Evolutionary conservation across 2,329 filamentous ascomycete species (phyloP).

Genomic region (Claviceps quebecensis): DNA sequence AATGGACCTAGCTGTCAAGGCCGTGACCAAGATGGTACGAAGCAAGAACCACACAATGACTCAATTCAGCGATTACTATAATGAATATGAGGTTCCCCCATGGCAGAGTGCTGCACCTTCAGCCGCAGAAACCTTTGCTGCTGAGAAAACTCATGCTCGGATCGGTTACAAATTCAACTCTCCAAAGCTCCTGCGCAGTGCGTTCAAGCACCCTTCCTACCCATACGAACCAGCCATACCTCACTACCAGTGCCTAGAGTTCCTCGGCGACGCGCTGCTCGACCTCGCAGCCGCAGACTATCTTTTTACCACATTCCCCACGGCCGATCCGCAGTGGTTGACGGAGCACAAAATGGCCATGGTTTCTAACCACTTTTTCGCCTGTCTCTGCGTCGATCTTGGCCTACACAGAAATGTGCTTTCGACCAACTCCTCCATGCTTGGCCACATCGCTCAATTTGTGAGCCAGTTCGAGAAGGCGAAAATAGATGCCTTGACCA

Average conservation of each 20-base stretch:
- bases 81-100: conserved; percentile 49
- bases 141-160: conserved; percentile 44
- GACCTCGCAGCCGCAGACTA: conserved; percentile 77
- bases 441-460: conserved; percentile 36
- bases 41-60: conserved; percentile 55
- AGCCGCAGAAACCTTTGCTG: conserved; percentile 55
- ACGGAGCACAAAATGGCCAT: conserved; percentile 99
- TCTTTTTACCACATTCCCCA: conserved; percentile 62
- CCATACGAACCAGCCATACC: conserved; percentile 62
- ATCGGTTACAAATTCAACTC: conserved; percentile 53
- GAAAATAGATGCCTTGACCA: conserved; percentile 18
- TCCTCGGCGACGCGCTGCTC: conserved; percentile 76
- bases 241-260: conserved; percentile 82
- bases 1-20: conserved; percentile 45
- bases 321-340: conserved; percentile 85
- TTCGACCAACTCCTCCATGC: conserved; percentile 28
- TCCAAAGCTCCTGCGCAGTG: conserved; percentile 64
- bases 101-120: conserved; percentile 54
- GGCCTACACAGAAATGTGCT: conserved; percentile 64
- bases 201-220: conserved; percentile 80
- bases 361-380: conserved; percentile 91
- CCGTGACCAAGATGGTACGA: conserved; percentile 56
- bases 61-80: conserved; percentile 59
- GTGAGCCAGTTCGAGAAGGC: conserved; percentile 44
- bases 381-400: conserved; percentile 64